A percentile compares a stretch with the other conserved stretches of the same genome.
Conservation (phyloP, 225 moss, liverwort and hornwort genomes). For the Neckera pumila region DNA sequence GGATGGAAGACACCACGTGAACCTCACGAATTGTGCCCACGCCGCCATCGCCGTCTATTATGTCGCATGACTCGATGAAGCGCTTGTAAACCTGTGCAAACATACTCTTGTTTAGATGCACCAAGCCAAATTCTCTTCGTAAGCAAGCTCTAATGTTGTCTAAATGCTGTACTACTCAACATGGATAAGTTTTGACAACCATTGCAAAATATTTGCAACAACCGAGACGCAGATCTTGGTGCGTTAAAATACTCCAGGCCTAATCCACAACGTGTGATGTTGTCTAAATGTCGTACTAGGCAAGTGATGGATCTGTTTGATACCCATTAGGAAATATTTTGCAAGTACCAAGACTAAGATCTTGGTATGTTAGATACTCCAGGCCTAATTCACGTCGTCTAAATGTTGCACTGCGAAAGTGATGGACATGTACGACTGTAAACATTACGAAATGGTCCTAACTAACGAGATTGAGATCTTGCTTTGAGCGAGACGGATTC, state of each 20-base stretch:
- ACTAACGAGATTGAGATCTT: not conserved
- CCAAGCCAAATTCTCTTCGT: too few relatives aligned
- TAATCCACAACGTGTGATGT: not conserved
- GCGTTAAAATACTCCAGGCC: not conserved
- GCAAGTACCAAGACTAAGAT: not conserved
- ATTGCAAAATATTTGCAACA: too few relatives aligned
- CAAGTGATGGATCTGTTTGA: too few relatives aligned
- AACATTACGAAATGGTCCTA: not conserved
- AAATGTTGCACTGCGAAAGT: not conserved
- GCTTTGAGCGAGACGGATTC: too few relatives aligned
- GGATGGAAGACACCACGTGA: conserved; percentile 32
- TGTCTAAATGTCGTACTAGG: not conserved
- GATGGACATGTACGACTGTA: not conserved
- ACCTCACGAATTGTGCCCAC: conserved; percentile 44
- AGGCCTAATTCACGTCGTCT: not conserved
- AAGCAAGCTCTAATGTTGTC: not conserved
- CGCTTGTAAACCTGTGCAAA: conserved; percentile 24
- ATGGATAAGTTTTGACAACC: not conserved
- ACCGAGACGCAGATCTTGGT: not conserved
- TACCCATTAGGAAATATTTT: too few relatives aligned
- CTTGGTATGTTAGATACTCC: not conserved
- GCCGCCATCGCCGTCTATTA: conserved; percentile 23
- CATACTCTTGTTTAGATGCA: not conserved
- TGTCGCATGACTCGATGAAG: conserved; percentile 29
- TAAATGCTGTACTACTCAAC: not conserved